phyloP scores from a whole-genome alignment of 805 yeast genomes.

The Barnettozyma californica region DNA sequence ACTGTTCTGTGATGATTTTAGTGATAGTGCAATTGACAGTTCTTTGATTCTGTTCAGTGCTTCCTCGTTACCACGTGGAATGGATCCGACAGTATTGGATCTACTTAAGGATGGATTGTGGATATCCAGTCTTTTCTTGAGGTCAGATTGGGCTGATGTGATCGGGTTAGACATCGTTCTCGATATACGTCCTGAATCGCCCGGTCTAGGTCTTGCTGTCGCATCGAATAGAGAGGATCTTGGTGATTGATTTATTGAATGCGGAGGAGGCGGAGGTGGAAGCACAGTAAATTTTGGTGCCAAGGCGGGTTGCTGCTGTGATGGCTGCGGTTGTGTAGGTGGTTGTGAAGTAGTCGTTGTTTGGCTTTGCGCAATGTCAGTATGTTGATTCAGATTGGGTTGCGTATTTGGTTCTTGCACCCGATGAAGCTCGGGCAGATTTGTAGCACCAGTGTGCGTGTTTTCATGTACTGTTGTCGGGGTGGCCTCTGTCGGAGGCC shows the following conservation, averaged over 20 bases:
- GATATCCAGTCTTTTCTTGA: constrained; percentile 9
- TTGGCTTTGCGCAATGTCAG: background rate
- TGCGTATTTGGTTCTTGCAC: background rate
- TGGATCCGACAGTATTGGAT: constrained; percentile 8
- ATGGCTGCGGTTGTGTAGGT: background rate
- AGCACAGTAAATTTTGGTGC: background rate
- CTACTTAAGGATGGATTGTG: constrained; percentile 4
- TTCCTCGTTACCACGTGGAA: constrained; percentile 7
- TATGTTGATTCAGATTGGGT: no score
- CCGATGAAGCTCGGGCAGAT: background rate
- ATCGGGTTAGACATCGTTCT: constrained; percentile 8
- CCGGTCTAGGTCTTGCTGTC: background rate
- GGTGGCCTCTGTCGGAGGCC: background rate
- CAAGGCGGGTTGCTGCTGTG: background rate
- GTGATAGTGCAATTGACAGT: constrained; percentile 4
- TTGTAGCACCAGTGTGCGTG: background rate
- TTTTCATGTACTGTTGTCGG: background rate
- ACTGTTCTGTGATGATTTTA: background rate
- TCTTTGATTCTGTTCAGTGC: constrained; percentile 13
- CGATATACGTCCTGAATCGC: background rate
- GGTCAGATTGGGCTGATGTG: constrained; percentile 14
- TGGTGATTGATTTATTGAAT: constrained; percentile 7
- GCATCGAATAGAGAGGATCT: constrained; percentile 9
- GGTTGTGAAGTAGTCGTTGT: background rate
- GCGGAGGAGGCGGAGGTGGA: constrained; percentile 17